phyloP scores from a whole-genome alignment of 192 early-diverging fungal species.

The Ambispora gerdemannii region DNA sequence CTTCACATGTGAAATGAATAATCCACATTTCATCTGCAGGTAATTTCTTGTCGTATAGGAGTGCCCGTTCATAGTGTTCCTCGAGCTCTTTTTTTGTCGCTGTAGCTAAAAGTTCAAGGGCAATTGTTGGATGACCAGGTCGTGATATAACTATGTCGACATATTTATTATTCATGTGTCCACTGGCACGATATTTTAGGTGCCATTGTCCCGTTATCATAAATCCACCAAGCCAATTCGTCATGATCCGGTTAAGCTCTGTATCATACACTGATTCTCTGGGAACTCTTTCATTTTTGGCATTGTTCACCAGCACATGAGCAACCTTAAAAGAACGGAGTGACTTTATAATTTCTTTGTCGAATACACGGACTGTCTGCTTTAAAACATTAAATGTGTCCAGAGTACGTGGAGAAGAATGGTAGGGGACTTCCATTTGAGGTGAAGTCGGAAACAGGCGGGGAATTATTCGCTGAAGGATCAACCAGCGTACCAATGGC shows the following conservation, averaged over 20 bases:
- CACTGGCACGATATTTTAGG: conserved; percentile 20
- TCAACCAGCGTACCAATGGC: conserved; percentile 24
- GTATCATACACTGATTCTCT: conserved; percentile 32
- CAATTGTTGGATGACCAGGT: conserved; percentile 25
- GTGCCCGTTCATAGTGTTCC: conserved; percentile 25
- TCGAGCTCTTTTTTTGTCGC: conserved; percentile 29
- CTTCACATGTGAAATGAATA: conserved; percentile 30
- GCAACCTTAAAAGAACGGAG: conserved; percentile 25
- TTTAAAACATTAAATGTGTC: conserved; percentile 18
- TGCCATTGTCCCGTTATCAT: conserved; percentile 33
- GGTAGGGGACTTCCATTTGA: conserved; percentile 4
- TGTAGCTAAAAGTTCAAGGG: conserved; percentile 30
- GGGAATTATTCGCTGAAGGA: conserved; percentile 28
- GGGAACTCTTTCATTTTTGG: conserved; percentile 16
- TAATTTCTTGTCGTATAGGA: conserved; percentile 13
- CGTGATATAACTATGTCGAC: conserved; percentile 24
- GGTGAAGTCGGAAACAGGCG: conserved; percentile 14
- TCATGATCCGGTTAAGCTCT: conserved; percentile 26
- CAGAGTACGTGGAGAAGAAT: background rate
- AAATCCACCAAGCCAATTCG: conserved; percentile 26
- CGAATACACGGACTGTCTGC: conserved; percentile 11
- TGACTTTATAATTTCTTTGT: conserved; percentile 10
- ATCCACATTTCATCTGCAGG: conserved; percentile 29
- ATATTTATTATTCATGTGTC: conserved; percentile 19
- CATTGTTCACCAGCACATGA: conserved; percentile 18